phyloP scores from a whole-genome alignment of 345 rosid genomes.

The Sonneratia alba region DNA sequence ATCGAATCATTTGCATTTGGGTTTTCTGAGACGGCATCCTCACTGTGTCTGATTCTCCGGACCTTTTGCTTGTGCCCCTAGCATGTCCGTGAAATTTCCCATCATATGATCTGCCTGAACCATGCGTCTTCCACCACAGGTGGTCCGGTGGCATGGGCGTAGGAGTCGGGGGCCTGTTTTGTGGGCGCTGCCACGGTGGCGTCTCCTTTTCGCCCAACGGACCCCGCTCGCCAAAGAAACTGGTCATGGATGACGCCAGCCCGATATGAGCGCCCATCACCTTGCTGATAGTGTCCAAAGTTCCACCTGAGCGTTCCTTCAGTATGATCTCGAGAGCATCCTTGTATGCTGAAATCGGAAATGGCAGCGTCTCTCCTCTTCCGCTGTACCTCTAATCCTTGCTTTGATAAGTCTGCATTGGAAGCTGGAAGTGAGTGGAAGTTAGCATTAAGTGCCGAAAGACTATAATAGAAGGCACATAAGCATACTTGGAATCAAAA shows the following conservation, averaged over 20 bases:
- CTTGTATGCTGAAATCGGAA: slow-evolving; percentile 71
- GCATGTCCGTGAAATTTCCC: slow-evolving; percentile 83
- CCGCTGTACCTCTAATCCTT: slow-evolving; percentile 39
- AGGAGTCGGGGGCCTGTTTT: slow-evolving; percentile 49
- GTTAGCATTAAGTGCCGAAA: not conserved
- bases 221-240: slow-evolving; percentile 84
- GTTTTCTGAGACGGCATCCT: not conserved
- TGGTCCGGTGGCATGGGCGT: slow-evolving; percentile 10
- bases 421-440: slow-evolving; percentile 37
- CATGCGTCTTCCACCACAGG: slow-evolving; percentile 65
- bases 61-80: slow-evolving; percentile 47
- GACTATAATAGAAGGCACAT: not conserved
- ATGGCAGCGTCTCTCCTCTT: slow-evolving; percentile 46
- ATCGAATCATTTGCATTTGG: too few relatives aligned
- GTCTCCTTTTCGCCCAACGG: slow-evolving; percentile 70
- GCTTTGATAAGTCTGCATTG: slow-evolving; percentile 26
- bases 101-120: slow-evolving; percentile 84
- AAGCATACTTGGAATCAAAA: not conserved
- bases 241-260: slow-evolving; percentile 73
- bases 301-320: slow-evolving; percentile 85
- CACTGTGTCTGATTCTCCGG: slow-evolving; percentile 44
- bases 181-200: slow-evolving; percentile 14
- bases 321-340: slow-evolving; percentile 88
- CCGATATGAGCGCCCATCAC: slow-evolving; percentile 96
- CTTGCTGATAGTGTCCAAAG: slow-evolving; percentile 68